Percentiles rank a stretch among this genome's conserved stretches.
Conservation (phyloP, 164 flowering plant species). For the Vitis rotundifolia region DNA sequence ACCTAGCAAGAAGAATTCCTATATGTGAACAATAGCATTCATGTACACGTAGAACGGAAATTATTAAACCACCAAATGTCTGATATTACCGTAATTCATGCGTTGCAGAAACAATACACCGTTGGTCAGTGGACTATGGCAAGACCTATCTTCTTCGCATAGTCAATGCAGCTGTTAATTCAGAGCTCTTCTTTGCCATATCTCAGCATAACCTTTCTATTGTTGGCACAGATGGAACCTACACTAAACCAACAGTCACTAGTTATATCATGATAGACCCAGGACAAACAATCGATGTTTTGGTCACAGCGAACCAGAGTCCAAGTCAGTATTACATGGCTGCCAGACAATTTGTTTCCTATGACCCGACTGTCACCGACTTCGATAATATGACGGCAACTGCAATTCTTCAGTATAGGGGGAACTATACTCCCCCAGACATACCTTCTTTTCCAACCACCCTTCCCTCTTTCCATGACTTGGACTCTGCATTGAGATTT, state of each 20-base stretch:
- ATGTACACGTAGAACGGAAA: too few species aligned
- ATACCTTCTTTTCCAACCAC: conserved; percentile 4
- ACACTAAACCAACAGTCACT: conserved; percentile 11
- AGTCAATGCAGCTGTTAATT: conserved; percentile 18
- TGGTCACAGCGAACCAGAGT: conserved; percentile 16
- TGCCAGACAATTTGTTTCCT: background rate
- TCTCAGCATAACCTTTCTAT: conserved; percentile 23
- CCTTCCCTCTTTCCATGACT: conserved; percentile 18
- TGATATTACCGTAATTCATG: too few species aligned
- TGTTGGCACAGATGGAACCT: conserved; percentile 16
- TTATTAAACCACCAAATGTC: too few species aligned
- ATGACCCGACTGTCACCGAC: background rate
- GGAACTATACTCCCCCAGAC: conserved; percentile 3
- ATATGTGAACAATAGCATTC: too few species aligned
- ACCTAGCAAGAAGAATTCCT: background rate
- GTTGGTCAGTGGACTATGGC: conserved; percentile 1
- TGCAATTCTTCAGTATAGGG: conserved; percentile 28
- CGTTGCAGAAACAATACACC: conserved; percentile 5
- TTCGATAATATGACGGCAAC: conserved; percentile 31
- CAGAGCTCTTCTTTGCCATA: conserved; percentile 18
- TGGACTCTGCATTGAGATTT: conserved; percentile 11
- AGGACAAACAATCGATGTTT: conserved; percentile 32
- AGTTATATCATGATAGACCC: conserved; percentile 20
- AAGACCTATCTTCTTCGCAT: conserved; percentile 28
- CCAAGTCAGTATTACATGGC: conserved; percentile 21